Evolutionary conservation across 352 stramenopile species (phyloP).

Genomic region (Phytophthora hybrid): DNA sequence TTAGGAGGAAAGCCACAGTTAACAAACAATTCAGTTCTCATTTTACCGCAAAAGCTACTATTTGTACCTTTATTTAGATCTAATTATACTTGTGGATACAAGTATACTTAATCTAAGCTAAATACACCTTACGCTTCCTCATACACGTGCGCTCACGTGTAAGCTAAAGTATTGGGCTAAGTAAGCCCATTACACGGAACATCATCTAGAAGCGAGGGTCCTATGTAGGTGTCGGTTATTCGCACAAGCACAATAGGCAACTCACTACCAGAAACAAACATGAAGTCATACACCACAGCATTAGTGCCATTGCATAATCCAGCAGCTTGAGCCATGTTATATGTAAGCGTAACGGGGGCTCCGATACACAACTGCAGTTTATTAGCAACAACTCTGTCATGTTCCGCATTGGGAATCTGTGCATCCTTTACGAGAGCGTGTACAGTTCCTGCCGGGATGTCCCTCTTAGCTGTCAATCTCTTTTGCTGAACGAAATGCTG

Average conservation of each 20-base stretch:
- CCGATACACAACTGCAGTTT: not conserved
- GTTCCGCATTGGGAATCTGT: not conserved
- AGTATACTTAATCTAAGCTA: too few relatives aligned
- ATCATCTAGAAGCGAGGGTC: not conserved
- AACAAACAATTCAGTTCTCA: too few relatives aligned
- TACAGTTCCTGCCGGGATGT: not conserved
- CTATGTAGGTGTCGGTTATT: not conserved
- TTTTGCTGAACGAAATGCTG: not conserved
- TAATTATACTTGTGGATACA: too few relatives aligned
- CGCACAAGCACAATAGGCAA: not conserved
- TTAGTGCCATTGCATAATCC: not conserved
- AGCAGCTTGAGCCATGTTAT: not conserved
- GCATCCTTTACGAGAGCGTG: not conserved
- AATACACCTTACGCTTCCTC: too few relatives aligned
- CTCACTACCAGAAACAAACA: constrained; percentile 1
- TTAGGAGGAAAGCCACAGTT: too few relatives aligned
- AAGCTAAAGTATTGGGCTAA: too few relatives aligned
- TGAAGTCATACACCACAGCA: not conserved
- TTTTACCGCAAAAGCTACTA: too few relatives aligned
- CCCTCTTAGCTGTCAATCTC: not conserved
- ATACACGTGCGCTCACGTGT: too few relatives aligned
- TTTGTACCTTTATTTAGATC: too few relatives aligned
- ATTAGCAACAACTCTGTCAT: not conserved
- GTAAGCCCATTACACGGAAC: too few relatives aligned
- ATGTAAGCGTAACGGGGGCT: not conserved